Evolutionary conservation across 805 yeast species (phyloP), one percentile per base, ranked within the genome.

Genomic region (Schizosaccharomyces japonicus): DNA sequence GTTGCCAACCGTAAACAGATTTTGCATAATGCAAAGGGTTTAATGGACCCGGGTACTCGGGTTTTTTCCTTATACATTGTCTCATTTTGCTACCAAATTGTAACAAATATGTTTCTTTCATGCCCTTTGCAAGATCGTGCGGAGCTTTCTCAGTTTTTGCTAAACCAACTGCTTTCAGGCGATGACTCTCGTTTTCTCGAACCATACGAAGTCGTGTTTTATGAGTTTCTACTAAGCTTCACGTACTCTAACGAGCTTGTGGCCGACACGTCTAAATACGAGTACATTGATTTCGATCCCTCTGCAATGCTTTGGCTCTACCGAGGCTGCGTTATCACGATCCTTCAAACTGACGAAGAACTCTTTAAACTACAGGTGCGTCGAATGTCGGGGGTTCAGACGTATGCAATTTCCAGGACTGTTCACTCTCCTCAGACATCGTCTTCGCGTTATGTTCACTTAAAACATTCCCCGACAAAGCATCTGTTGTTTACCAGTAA

Each of bases 321-420:
- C 11, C 17, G 42, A 19, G 42, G 42, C 23, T 36, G 42, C n/a
- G 42, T 36, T 25, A 36, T 36, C 17, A 36, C 42, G 11, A 36
- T 36, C 13, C n/a, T n/a, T n/a, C n/a, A n/a, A n/a, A n/a, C n/a
- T n/a, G n/a, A n/a, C n/a, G n/a, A n/a, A n/a, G n/a, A n/a, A n/a
- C n/a, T n/a, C n/a, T n/a, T n/a, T n/a, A n/a, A n/a, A n/a, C n/a
- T n/a, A n/a, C n/a, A n/a, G n/a, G n/a, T n/a, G n/a, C n/a, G n/a
- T n/a, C n/a, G n/a, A n/a, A n/a, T n/a, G n/a, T n/a, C n/a, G n/a
- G n/a, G n/a, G n/a, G n/a, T n/a, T n/a, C n/a, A n/a, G n/a, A n/a
- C n/a, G n/a, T n/a, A n/a, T n/a, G n/a, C n/a, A n/a, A n/a, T n/a
- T n/a, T n/a, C n/a, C n/a, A n/a, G n/a, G n/a, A n/a, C n/a, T n/a